A percentile compares a stretch with the other conserved stretches of the same genome.
phyloP scores from a whole-genome alignment of 495 filamentous ascomycete genomes.

The Penicillium taxi region DNA sequence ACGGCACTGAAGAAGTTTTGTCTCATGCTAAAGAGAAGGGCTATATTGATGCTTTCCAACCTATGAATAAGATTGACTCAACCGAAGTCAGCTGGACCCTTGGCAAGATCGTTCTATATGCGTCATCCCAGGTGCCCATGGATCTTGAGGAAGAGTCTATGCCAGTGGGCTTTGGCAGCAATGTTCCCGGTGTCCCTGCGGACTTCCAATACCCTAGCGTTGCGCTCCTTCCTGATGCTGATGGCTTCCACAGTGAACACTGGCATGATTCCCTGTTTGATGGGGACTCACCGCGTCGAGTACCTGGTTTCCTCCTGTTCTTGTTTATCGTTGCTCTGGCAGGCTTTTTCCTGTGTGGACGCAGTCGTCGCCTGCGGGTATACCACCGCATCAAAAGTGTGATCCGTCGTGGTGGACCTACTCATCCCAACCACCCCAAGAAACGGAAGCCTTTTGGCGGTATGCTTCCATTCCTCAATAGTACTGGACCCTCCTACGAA shows the following conservation, averaged over 20 bases:
- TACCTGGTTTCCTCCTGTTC: slow-evolving; percentile 68
- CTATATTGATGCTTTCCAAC: slow-evolving; percentile 81
- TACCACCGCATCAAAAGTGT: slow-evolving; percentile 48
- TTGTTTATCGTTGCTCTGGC: slow-evolving; percentile 60
- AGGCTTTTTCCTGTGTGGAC: slow-evolving; percentile 58
- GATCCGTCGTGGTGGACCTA: slow-evolving; percentile 43
- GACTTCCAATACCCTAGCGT: slow-evolving; percentile 87
- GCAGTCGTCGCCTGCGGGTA: slow-evolving; percentile 61
- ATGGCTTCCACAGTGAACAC: slow-evolving; percentile 48
- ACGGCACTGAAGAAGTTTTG: slow-evolving; percentile 67
- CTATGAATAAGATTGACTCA: slow-evolving; percentile 84
- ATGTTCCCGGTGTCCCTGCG: slow-evolving; percentile 53
- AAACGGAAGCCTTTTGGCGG: slow-evolving; percentile 45
- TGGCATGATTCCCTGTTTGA: slow-evolving; percentile 69
- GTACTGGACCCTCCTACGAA: slow-evolving; percentile 63
- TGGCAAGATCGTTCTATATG: slow-evolving; percentile 96
- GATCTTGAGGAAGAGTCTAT: slow-evolving; percentile 47
- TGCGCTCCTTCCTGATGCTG: slow-evolving; percentile 35
- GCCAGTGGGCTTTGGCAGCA: slow-evolving; percentile 88
- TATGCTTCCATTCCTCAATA: slow-evolving; percentile 46
- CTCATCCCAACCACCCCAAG: slow-evolving; percentile 45
- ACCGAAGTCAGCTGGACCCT: slow-evolving; percentile 98
- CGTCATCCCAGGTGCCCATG: slow-evolving; percentile 74
- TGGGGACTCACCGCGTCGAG: slow-evolving; percentile 52
- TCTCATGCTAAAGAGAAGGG: slow-evolving; percentile 67